phyloP scores from a whole-genome alignment of 305 asterid genomes.

The Fraxinus sp. region DNA sequence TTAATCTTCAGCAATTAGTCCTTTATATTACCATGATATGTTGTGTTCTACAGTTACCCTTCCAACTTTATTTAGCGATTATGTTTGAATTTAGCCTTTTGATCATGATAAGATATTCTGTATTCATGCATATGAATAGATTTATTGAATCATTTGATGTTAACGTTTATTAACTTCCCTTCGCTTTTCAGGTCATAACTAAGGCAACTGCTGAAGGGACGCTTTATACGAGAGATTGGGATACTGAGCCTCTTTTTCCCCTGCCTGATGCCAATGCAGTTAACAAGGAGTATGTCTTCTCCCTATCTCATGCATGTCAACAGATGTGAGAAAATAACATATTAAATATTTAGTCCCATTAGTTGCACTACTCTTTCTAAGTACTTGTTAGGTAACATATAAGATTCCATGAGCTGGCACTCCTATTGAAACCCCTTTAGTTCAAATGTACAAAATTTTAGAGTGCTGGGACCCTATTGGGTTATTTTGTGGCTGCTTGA shows the following conservation, averaged over 20 bases:
- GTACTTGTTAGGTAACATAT: not conserved
- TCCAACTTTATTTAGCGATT: not conserved
- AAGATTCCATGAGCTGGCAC: not conserved
- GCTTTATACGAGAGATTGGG: slow-evolving; percentile 78
- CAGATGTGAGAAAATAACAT: slow-evolving; percentile 18
- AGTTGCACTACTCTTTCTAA: not conserved
- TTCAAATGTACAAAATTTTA: not conserved
- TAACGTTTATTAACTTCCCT: slow-evolving; percentile 19
- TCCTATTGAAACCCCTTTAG: not conserved
- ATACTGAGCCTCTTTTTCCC: slow-evolving; percentile 80
- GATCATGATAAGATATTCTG: not conserved
- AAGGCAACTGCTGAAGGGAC: slow-evolving; percentile 86
- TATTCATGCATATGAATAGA: not conserved
- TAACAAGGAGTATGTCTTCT: slow-evolving; percentile 58
- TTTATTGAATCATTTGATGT: slow-evolving; percentile 9
- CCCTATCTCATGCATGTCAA: slow-evolving; percentile 17
- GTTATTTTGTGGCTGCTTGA: not conserved
- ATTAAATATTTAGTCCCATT: not conserved
- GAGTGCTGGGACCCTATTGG: not conserved
- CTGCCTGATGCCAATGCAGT: slow-evolving; percentile 51
- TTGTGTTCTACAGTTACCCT: not conserved
- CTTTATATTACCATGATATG: not conserved
- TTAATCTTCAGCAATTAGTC: not conserved
- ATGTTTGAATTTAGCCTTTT: not conserved
- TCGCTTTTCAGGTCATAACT: slow-evolving; percentile 60